Percentiles rank a stretch among this genome's conserved stretches.
Conservation (phyloP, 2,329 filamentous ascomycete species). For the Tolypocladium tropicale region DNA sequence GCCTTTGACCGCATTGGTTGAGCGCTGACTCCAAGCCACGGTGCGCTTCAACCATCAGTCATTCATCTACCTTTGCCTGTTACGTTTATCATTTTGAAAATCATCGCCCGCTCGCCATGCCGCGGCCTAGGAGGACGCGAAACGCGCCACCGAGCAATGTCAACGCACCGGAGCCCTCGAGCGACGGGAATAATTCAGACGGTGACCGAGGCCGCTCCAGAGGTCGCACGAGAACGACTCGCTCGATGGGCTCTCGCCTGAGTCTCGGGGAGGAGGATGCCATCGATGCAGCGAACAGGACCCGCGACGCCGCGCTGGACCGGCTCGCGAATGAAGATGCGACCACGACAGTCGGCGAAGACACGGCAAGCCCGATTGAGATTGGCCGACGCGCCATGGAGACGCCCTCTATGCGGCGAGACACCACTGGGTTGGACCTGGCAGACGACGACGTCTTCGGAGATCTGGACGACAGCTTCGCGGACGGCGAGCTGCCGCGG, state of each 20-base stretch:
- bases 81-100: too few species aligned
- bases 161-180: background rate
- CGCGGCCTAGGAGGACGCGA: constrained; percentile 8
- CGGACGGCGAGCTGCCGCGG: constrained; percentile 23
- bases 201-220: constrained; percentile 15
- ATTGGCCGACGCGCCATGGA: constrained; percentile 23
- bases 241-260: constrained; percentile 5
- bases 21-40: background rate
- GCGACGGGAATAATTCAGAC: constrained; percentile 5
- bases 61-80: background rate
- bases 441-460: constrained; percentile 38
- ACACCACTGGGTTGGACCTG: constrained; percentile 38
- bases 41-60: background rate
- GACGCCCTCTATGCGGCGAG: constrained; percentile 24
- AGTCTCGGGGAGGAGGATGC: constrained; percentile 15
- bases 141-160: constrained; percentile 1
- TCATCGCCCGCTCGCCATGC: constrained; percentile 2
- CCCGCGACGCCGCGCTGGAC: constrained; percentile 26
- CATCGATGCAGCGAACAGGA: constrained; percentile 13
- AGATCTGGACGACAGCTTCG: constrained; percentile 31
- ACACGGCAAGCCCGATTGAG: constrained; percentile 24
- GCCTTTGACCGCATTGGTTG: background rate
- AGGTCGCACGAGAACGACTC: constrained; percentile 10
- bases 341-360: constrained; percentile 15
- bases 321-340: constrained; percentile 23